Conservation (phyloP, 1,284 basidiomycete species). For the Sporisorium sorghi region DNA sequence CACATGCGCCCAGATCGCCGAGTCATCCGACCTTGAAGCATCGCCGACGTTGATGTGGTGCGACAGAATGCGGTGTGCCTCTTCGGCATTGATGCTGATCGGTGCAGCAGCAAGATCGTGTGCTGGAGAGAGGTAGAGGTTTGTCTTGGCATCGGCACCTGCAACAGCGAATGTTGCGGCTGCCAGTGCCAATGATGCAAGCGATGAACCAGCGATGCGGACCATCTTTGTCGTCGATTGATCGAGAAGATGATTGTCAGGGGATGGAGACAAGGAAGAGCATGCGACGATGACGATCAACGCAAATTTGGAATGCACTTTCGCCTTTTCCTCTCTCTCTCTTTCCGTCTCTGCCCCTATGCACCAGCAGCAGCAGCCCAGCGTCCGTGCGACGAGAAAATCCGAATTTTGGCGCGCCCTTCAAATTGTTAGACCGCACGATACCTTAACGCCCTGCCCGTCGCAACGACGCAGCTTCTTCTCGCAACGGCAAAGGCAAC, state of each 20-base stretch:
- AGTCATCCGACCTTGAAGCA: conserved; percentile 8
- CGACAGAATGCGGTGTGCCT: conserved; percentile 45
- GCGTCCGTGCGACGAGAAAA: conserved; percentile 20
- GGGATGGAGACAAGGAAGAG: neutral
- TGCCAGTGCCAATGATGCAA: conserved; percentile 28
- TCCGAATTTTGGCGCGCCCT: neutral
- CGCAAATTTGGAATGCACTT: neutral
- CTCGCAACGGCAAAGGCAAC: too few species aligned
- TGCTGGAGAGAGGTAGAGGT: conserved; percentile 45
- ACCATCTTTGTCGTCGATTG: conserved; percentile 24
- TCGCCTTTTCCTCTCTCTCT: neutral
- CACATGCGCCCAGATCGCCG: conserved; percentile 40
- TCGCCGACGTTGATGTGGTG: conserved; percentile 34
- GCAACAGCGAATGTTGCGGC: conserved; percentile 15
- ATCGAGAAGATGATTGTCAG: neutral
- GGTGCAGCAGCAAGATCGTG: conserved; percentile 24
- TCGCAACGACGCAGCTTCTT: neutral
- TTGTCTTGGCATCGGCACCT: conserved; percentile 32
- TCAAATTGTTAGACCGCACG: conserved; percentile 5
- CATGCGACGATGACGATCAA: conserved; percentile 21
- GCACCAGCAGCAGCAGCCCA: neutral
- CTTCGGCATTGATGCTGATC: conserved; percentile 29
- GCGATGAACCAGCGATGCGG: conserved; percentile 15
- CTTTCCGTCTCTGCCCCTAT: conserved; percentile 9
- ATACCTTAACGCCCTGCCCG: neutral